These are phyloP conservation scores for Dactylellina leptospora DNA, from an alignment of 2,329 filamentous ascomycete genomes.

Conservation along the genomic window DNA sequence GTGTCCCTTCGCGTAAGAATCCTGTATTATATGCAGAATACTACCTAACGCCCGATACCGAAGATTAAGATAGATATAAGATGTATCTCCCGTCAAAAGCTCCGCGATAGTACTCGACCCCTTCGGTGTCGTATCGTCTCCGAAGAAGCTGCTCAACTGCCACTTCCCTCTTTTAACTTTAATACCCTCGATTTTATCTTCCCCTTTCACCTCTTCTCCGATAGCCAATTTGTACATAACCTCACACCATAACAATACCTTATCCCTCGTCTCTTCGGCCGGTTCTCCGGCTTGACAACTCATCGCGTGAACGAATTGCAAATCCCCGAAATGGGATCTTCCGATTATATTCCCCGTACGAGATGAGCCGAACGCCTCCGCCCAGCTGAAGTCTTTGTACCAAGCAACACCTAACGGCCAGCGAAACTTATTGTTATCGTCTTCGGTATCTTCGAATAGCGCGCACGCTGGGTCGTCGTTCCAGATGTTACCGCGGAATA, in stretches of 20 bases:
- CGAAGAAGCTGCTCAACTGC: background rate
- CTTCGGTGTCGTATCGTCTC: background rate
- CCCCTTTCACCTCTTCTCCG: background rate
- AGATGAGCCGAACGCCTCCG: background rate
- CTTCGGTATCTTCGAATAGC: background rate
- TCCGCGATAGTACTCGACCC: background rate
- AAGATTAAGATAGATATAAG: background rate
- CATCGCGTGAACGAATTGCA: constrained; percentile 27
- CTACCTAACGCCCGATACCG: constrained; percentile 3
- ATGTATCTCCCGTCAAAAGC: background rate
- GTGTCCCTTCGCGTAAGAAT: constrained; percentile 26
- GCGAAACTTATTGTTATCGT: background rate
- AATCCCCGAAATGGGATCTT: constrained; percentile 17
- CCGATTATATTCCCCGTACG: background rate
- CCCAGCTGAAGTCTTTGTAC: background rate
- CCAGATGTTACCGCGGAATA: constrained; percentile 18
- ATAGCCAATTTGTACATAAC: constrained; percentile 13
- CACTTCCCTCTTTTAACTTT: background rate
- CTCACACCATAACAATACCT: constrained; percentile 19
- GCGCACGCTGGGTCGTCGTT: constrained; percentile 20
- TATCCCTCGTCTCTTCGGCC: constrained; percentile 13
- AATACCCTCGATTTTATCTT: constrained; percentile 8
- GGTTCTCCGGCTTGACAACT: constrained; percentile 4
- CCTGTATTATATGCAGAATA: constrained; percentile 18
- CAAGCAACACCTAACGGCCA: background rate